Conservation (phyloP, 78 protist genomes). For the Dictyostelium brefeldianum region DNA sequence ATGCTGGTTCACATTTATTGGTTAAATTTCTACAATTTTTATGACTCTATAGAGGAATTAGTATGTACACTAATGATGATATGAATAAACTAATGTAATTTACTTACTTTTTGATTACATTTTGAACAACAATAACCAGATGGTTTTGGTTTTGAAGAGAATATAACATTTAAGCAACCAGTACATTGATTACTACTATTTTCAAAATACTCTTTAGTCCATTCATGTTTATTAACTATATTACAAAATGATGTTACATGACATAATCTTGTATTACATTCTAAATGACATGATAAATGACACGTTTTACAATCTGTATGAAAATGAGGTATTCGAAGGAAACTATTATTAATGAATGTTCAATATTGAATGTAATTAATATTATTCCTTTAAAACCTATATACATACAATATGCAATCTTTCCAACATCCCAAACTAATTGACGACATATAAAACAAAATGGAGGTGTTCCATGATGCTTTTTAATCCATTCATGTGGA, state of each 20-base stretch:
- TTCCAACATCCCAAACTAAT: slow-evolving; percentile 56
- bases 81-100: background rate
- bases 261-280: slow-evolving; percentile 13
- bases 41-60: slow-evolving; percentile 21
- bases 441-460: slow-evolving; percentile 50
- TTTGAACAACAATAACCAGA: slow-evolving; percentile 41
- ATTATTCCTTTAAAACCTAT: too few relatives aligned
- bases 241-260: slow-evolving; percentile 22
- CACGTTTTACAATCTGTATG: slow-evolving; percentile 36
- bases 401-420: slow-evolving; percentile 47
- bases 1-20: slow-evolving; percentile 46
- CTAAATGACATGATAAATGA: slow-evolving; percentile 44
- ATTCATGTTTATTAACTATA: slow-evolving; percentile 46
- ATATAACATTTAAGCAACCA: slow-evolving; percentile 69
- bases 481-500: slow-evolving; percentile 55
- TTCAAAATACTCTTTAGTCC: slow-evolving; percentile 60
- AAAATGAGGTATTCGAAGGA: background rate
- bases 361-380: too few relatives aligned
- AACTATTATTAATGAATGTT: background rate
- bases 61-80: too few relatives aligned
- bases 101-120: slow-evolving; percentile 44
- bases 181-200: slow-evolving; percentile 1
- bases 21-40: slow-evolving; percentile 62
- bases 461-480: slow-evolving; percentile 40
- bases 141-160: slow-evolving; percentile 47